A percentile compares a stretch with the other conserved stretches of the same genome.
phyloP scores from a whole-genome alignment of 106 monocot genomes.

The Amphibolis antarctica region DNA sequence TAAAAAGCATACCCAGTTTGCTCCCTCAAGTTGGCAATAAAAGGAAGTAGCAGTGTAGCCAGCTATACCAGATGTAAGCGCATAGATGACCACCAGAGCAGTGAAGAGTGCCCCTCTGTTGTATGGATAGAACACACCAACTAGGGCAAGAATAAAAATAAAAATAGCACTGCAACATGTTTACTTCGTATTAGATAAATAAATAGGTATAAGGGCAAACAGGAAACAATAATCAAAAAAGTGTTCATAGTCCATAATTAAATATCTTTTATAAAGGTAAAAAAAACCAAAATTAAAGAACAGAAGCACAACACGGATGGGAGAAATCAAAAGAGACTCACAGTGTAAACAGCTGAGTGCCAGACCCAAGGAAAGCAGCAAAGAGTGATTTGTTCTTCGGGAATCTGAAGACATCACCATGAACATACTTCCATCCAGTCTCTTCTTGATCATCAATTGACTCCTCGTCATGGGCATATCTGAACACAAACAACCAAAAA shows the following conservation, averaged over 20 bases:
- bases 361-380: slow-evolving; percentile 43
- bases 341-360: slow-evolving; percentile 42
- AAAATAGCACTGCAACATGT: slow-evolving; percentile 31
- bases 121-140: slow-evolving; percentile 59
- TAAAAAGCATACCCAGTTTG: slow-evolving; percentile 36
- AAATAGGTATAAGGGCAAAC: not conserved
- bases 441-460: slow-evolving; percentile 45
- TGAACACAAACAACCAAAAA: slow-evolving; percentile 8
- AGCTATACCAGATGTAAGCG: slow-evolving; percentile 57
- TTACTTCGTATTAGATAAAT: not conserved
- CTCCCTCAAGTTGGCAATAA: slow-evolving; percentile 59
- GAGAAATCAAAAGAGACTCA: slow-evolving; percentile 3
- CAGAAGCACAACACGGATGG: not conserved
- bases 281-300: not conserved
- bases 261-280: not conserved
- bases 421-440: slow-evolving; percentile 57
- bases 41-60: slow-evolving; percentile 54
- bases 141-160: slow-evolving; percentile 39
- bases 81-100: slow-evolving; percentile 58
- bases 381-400: slow-evolving; percentile 37
- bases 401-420: slow-evolving; percentile 47
- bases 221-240: not conserved
- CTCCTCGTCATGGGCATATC: slow-evolving; percentile 47
- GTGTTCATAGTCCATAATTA: too few species aligned
- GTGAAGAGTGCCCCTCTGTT: slow-evolving; percentile 54